Conservation (phyloP, 2,329 filamentous ascomycete species). For the Cladosporium sp. region DNA sequence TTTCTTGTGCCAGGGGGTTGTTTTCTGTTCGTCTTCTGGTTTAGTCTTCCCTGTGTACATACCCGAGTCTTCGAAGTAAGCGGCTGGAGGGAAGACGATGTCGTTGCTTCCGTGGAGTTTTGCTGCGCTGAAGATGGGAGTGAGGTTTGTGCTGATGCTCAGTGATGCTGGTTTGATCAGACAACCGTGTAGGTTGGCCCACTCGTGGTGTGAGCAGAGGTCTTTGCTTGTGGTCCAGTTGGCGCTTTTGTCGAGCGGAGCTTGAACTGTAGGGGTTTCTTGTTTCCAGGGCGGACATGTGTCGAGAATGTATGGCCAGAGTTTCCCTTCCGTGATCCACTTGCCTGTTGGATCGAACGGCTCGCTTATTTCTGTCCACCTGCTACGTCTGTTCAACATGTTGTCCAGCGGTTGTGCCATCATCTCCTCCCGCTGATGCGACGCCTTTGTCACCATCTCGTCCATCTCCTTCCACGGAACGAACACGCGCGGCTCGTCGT, state of each 20-base stretch:
- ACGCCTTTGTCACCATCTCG: constrained; percentile 17
- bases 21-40: constrained; percentile 29
- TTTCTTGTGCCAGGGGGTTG: constrained; percentile 36
- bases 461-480: constrained; percentile 54
- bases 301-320: neutral
- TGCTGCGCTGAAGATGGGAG: constrained; percentile 44
- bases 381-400: neutral
- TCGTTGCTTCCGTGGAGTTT: constrained; percentile 45
- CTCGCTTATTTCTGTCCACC: neutral
- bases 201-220: constrained; percentile 39
- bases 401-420: neutral
- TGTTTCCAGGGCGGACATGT: constrained; percentile 1
- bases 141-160: constrained; percentile 34
- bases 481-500: constrained; percentile 53
- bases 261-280: neutral
- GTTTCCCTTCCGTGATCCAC: constrained; percentile 1
- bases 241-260: neutral
- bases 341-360: no score
- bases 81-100: constrained; percentile 42
- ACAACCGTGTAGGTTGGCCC: constrained; percentile 38
- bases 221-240: constrained; percentile 22
- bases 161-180: constrained; percentile 40
- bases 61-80: constrained; percentile 38
- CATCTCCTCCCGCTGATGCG: neutral
- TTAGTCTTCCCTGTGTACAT: constrained; percentile 24